Percentiles rank a stretch among this genome's conserved stretches.
phyloP scores from a whole-genome alignment of 176 grass and related monocot genomes.

The Oryza longistaminata region DNA sequence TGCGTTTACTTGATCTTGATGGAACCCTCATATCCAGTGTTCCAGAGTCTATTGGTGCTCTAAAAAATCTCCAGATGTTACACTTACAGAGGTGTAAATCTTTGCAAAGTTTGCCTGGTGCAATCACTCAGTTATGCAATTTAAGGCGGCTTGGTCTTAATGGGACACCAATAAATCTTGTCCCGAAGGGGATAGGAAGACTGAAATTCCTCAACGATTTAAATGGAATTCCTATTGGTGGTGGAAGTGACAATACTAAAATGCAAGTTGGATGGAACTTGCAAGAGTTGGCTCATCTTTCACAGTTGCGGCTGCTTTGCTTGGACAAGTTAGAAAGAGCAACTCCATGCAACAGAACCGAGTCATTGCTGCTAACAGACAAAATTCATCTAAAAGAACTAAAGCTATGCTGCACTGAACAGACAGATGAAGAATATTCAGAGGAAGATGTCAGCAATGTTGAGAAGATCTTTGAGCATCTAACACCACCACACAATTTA shows the following conservation, averaged over 20 bases:
- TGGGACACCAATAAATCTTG: neutral
- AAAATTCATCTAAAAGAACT: neutral
- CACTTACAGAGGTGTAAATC: neutral
- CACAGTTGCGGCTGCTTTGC: neutral
- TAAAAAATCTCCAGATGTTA: neutral
- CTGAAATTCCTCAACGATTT: slow-evolving; percentile 1
- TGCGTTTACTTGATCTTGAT: neutral
- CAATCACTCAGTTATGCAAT: neutral
- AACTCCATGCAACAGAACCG: neutral
- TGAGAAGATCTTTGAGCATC: slow-evolving; percentile 24
- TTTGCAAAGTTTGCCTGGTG: neutral
- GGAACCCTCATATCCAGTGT: neutral
- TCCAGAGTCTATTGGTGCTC: neutral
- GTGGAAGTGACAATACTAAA: neutral
- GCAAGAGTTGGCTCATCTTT: neutral
- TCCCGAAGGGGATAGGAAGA: slow-evolving; percentile 21
- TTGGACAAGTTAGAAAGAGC: neutral
- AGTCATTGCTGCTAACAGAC: neutral
- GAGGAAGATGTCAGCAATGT: neutral
- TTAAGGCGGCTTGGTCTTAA: neutral
- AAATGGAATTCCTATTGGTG: neutral
- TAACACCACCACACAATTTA: neutral
- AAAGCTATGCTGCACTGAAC: neutral
- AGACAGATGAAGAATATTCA: neutral
- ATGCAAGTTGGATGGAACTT: neutral